Percentiles rank a stretch among this genome's conserved stretches.
phyloP scores from a whole-genome alignment of 2,329 filamentous ascomycete genomes.

The Leptographium procerum region DNA sequence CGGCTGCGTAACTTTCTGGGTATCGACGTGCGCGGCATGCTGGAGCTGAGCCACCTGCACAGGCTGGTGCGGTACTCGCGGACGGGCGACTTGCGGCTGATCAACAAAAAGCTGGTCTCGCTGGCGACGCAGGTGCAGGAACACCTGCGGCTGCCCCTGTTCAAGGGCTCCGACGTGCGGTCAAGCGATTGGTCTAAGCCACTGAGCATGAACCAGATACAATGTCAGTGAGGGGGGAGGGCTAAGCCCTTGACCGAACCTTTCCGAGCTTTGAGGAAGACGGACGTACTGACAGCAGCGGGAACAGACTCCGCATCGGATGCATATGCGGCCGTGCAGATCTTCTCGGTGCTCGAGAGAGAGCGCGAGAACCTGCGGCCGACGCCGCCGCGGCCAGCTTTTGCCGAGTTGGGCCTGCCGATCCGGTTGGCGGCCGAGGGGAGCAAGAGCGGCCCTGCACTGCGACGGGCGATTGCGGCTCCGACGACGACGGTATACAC shows the following conservation, averaged over 20 bases:
- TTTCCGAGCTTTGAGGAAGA: no score
- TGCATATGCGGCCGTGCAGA: conserved; percentile 65
- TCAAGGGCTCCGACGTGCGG: conserved; percentile 60
- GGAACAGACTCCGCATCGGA: conserved; percentile 63
- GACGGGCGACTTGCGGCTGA: conserved; percentile 34
- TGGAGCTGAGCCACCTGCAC: conserved; percentile 77
- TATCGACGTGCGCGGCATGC: conserved; percentile 53
- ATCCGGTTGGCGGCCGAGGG: conserved; percentile 18
- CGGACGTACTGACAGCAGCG: conserved; percentile 14
- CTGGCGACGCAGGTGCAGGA: conserved; percentile 61
- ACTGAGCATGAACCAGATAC: conserved; percentile 53
- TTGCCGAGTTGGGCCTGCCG: conserved; percentile 54
- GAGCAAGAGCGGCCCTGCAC: no score
- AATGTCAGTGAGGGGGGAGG: conserved; percentile 38
- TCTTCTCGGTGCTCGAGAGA: conserved; percentile 61
- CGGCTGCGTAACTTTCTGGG: conserved; percentile 55
- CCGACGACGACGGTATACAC: neutral
- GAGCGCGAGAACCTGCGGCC: conserved; percentile 56
- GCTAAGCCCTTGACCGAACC: no score
- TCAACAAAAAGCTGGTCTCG: conserved; percentile 56
- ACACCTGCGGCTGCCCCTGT: conserved; percentile 60
- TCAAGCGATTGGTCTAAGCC: conserved; percentile 61
- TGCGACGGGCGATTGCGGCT: neutral
- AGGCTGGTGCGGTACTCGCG: conserved; percentile 60
- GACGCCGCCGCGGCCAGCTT: conserved; percentile 56